Base-by-base conservation (phyloP, 352 stramenopile species). In the Pythium brassicae region DNA sequence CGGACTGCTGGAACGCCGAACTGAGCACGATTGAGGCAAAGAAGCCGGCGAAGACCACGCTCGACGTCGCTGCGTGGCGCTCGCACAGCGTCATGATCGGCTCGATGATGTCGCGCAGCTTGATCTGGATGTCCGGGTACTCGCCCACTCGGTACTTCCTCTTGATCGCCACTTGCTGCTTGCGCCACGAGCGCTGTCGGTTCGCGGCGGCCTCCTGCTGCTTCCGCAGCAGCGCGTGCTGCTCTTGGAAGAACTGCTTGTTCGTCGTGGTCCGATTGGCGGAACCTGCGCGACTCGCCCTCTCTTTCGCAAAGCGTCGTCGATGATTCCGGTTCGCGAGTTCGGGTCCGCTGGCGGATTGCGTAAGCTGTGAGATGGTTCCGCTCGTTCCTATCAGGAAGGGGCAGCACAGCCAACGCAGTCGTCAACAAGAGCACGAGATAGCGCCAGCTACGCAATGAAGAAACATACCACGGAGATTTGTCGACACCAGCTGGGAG, bases 41-140 rank as follows among this genome's bases (percentile, higher is more conserved):
- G 22, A 87, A 8, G 40, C 49, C 52, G 1, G 63, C 61, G 20
- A 88, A 86, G 27, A 86, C 54, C 20, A 70, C 49, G 44, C 55
- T 71, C 40, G 78, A 76, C 2, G 70, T 87, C 17, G 63, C 45
- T 2, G 59, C 49, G 43, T 91, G 78, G 26, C 69, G 71, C 29
- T 78, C 66, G 29, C 79, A 91, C 0, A 94, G 60, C 10, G 61
- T 62, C 56, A 91, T 80, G 9, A 94, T 64, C 17, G 84, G 84
- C 27, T 76, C 63, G 39, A 92, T 34, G 44, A 94, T 74, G 56
- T 94, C 84, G 42, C 60, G 65, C 10, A 77, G 62, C 26, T 79
- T 74, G 58, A 94, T 92, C 44, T 92, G 72, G 58, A 94, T 94
- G 45, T 94, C 84, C 23, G 84, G 83, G 57, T 80, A 87, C 20